Conservation (phyloP, 164 flowering plant genomes). For the Akebia trifoliata region DNA sequence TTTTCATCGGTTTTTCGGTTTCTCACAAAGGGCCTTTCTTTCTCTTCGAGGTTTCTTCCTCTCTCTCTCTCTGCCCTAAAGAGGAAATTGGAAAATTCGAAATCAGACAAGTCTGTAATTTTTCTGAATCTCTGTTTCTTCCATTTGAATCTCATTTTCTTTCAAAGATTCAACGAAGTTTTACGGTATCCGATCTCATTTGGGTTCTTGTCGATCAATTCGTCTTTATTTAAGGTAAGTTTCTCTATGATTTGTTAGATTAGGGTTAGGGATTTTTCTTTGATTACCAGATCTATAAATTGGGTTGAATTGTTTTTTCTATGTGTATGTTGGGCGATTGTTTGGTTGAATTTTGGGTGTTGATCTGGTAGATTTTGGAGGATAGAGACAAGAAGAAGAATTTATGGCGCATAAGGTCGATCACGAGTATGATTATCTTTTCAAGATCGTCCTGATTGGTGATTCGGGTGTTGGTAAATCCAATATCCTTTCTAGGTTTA, state of each 20-base stretch:
- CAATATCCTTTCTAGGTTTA: conserved; percentile 67
- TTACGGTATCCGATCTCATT: background rate
- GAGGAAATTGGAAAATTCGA: background rate
- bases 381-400: conserved; percentile 11
- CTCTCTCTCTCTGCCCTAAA: background rate
- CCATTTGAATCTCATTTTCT: background rate
- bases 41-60: background rate
- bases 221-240: conserved; percentile 4
- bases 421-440: conserved; percentile 71
- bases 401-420: conserved; percentile 58
- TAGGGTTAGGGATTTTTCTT: conserved; percentile 1
- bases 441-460: conserved; percentile 73
- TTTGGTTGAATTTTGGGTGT: background rate
- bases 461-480: conserved; percentile 80
- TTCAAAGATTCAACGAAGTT: background rate
- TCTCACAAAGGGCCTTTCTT: conserved; percentile 6
- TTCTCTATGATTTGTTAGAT: background rate
- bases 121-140: background rate
- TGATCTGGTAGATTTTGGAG: conserved; percentile 19
- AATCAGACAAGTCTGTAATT: too few relatives aligned
- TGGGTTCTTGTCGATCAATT: background rate
- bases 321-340: background rate
- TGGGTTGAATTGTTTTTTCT: background rate
- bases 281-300: conserved; percentile 4
- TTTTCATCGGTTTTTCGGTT: conserved; percentile 31